phyloP scores from a whole-genome alignment of 176 grass and related monocot genomes.

The Poa annua region DNA sequence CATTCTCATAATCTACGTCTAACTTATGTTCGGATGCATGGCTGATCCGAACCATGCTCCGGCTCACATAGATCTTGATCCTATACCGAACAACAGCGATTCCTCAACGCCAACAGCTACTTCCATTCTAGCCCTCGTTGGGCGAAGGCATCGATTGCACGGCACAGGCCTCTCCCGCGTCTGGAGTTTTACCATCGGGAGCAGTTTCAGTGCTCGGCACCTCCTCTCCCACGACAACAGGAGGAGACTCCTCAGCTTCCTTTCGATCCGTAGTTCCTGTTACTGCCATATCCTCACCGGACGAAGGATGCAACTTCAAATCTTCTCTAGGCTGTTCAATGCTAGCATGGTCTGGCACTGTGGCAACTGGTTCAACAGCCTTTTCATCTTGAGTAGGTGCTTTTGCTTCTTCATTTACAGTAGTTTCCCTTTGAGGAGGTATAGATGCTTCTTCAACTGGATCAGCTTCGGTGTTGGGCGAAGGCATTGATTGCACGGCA shows the following conservation, averaged over 20 bases:
- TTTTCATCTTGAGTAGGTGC: not conserved
- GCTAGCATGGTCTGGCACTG: not conserved
- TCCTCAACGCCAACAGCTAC: constrained; percentile 9
- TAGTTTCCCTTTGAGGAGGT: not conserved
- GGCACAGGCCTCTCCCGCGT: not conserved
- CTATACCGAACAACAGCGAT: not conserved
- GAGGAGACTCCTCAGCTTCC: not conserved
- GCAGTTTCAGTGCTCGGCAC: not conserved
- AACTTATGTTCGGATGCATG: not conserved
- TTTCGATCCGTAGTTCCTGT: not conserved
- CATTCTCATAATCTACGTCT: constrained; percentile 33
- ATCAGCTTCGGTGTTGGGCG: too few species aligned
- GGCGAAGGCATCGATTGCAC: not conserved
- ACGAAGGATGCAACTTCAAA: not conserved
- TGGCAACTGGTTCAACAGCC: not conserved
- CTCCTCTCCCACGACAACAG: constrained; percentile 4
- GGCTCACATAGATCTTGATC: not conserved
- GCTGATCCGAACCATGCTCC: too few species aligned
- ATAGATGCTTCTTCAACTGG: too few species aligned
- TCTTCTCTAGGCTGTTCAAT: not conserved
- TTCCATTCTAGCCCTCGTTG: not conserved
- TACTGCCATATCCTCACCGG: not conserved
- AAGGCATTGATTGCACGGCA: not conserved
- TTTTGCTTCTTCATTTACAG: constrained; percentile 3
- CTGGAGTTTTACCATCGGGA: constrained; percentile 17